phyloP scores from a whole-genome alignment of 169 alveolate genomes.

The Plasmodium vivax region DNA sequence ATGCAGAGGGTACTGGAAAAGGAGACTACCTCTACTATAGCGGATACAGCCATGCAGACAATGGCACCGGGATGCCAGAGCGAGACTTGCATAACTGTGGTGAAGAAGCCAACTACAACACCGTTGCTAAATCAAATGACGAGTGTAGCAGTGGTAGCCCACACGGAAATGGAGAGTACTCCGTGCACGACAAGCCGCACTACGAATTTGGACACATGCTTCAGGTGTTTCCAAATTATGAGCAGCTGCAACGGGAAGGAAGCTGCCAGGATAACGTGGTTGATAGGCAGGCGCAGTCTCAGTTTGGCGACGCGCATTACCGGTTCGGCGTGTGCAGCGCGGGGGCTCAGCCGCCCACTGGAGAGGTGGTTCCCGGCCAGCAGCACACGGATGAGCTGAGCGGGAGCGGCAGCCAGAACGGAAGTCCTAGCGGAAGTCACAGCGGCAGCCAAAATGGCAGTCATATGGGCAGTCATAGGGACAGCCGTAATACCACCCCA shows the following conservation, averaged over 20 bases:
- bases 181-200: neutral
- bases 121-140: neutral
- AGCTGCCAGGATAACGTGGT: constrained; percentile 11
- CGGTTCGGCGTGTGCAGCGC: constrained; percentile 1
- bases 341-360: neutral
- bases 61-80: neutral
- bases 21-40: neutral
- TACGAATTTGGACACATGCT: neutral
- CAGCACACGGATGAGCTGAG: neutral
- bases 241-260: constrained; percentile 17
- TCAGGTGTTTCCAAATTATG: neutral
- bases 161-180: neutral
- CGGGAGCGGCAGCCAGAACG: neutral
- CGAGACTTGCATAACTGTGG: neutral
- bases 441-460: neutral
- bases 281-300: constrained; percentile 39
- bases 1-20: neutral
- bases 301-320: constrained; percentile 17
- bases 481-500: neutral
- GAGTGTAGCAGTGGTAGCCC: neutral
- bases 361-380: neutral
- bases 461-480: neutral
- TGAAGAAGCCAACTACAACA: neutral
- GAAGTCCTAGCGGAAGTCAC: neutral
- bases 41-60: neutral